phyloP scores from a whole-genome alignment of 768 basidiomycete genomes.

The Thelephora aurantiotincta region DNA sequence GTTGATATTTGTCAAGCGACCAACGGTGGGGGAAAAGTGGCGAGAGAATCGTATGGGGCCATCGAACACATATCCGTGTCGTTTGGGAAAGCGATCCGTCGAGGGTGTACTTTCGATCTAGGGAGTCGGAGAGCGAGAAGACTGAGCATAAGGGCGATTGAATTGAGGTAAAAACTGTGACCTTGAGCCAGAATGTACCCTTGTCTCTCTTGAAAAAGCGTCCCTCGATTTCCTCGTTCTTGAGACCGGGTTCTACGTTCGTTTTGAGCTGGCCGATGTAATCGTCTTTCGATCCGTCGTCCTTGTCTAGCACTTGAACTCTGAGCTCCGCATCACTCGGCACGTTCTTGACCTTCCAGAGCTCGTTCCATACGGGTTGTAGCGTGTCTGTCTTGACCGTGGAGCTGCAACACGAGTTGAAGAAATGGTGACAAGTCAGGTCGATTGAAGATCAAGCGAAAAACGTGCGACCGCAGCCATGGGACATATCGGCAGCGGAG shows the following conservation, averaged over 20 bases:
- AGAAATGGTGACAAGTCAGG: too few relatives aligned
- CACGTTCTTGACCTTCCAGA: conserved; percentile 62
- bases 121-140: conserved; percentile 17
- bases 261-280: conserved; percentile 51
- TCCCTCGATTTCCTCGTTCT: conserved; percentile 50
- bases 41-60: conserved; percentile 61
- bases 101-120: conserved; percentile 47
- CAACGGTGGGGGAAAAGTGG: conserved; percentile 60
- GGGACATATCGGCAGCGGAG: too few relatives aligned
- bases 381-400: conserved; percentile 43
- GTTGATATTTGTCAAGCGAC: conserved; percentile 44
- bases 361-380: conserved; percentile 62
- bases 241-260: conserved; percentile 37
- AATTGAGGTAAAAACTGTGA: conserved; percentile 14
- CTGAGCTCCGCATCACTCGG: conserved; percentile 43
- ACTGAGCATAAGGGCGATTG: conserved; percentile 1
- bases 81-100: conserved; percentile 20
- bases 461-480: not conserved
- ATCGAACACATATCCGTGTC: conserved; percentile 50
- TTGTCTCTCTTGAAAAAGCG: conserved; percentile 30
- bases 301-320: conserved; percentile 59
- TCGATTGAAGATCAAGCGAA: not conserved
- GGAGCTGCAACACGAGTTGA: conserved; percentile 28
- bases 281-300: conserved; percentile 45
- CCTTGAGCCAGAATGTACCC: conserved; percentile 63